These are phyloP conservation scores for Populus pruinosa DNA, from an alignment of 345 rosid species.

Conservation along the genomic window DNA sequence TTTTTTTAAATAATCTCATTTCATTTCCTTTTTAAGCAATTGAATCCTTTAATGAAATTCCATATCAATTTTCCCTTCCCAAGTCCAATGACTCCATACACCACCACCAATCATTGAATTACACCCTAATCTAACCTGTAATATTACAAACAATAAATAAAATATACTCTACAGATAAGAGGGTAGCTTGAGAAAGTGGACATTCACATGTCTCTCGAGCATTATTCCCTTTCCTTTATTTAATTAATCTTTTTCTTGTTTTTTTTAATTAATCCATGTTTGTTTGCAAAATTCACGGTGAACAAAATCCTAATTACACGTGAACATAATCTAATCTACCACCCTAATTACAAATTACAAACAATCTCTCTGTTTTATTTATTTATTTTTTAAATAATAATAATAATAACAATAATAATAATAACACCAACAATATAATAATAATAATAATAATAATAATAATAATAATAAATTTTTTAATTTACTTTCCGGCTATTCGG, in stretches of 20 bases:
- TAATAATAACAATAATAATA: background rate
- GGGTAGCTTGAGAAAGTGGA: conserved; percentile 5
- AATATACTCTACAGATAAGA: background rate
- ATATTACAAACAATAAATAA: background rate
- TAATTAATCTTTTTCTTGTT: background rate
- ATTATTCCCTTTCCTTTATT: background rate
- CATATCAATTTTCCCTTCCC: background rate
- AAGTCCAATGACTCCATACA: background rate
- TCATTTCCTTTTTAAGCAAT: background rate
- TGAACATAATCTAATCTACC: background rate
- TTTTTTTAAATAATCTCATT: too few species aligned
- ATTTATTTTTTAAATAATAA: background rate
- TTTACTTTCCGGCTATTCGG: background rate
- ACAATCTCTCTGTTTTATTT: background rate
- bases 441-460: too few species aligned
- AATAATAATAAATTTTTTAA: too few species aligned
- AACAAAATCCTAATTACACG: background rate
- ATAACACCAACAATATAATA: too few species aligned
- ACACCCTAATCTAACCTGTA: background rate
- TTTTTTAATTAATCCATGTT: background rate
- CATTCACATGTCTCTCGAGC: background rate
- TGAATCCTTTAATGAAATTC: background rate
- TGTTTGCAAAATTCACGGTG: background rate
- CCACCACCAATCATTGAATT: background rate
- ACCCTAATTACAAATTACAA: background rate